A percentile compares a stretch with the other conserved stretches of the same genome.
phyloP scores from a whole-genome alignment of 257 asterid species.

The Schizonepeta tenuifolia region DNA sequence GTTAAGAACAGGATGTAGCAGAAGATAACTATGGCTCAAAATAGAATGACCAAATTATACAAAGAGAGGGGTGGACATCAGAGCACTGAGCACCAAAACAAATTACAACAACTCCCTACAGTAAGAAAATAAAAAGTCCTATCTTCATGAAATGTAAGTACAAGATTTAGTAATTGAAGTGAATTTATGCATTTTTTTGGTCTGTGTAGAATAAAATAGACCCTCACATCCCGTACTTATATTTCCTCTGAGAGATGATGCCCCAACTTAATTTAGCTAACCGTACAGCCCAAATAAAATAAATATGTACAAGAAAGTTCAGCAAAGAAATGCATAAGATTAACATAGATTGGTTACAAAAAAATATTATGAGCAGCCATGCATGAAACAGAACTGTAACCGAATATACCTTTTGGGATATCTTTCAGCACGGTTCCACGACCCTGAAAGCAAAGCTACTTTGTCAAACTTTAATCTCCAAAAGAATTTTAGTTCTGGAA shows the following conservation, averaged over 20 bases:
- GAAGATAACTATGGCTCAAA: neutral
- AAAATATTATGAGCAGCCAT: slow-evolving; percentile 9
- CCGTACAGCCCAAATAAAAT: neutral
- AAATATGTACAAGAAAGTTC: slow-evolving; percentile 1
- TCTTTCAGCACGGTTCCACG: slow-evolving; percentile 96
- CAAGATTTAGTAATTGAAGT: neutral
- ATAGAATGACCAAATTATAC: neutral
- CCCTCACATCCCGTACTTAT: neutral
- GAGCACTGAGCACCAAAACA: neutral
- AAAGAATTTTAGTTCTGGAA: slow-evolving; percentile 9
- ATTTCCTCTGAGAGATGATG: neutral
- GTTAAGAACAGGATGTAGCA: neutral
- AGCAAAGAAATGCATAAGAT: slow-evolving; percentile 18
- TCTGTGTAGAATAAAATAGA: neutral
- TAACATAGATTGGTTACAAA: neutral
- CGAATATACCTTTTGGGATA: slow-evolving; percentile 82
- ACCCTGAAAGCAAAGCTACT: slow-evolving; percentile 62
- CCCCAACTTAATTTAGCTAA: slow-evolving; percentile 1
- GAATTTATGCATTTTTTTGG: neutral
- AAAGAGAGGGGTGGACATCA: neutral
- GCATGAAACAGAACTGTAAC: neutral
- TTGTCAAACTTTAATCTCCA: slow-evolving; percentile 29
- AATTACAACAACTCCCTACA: neutral
- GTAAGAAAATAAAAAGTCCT: neutral
- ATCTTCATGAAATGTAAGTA: neutral